Evolutionary conservation across 2,329 filamentous ascomycete species (phyloP), one percentile per base, ranked within the genome.

Genomic region (Aspergillus sp.): DNA sequence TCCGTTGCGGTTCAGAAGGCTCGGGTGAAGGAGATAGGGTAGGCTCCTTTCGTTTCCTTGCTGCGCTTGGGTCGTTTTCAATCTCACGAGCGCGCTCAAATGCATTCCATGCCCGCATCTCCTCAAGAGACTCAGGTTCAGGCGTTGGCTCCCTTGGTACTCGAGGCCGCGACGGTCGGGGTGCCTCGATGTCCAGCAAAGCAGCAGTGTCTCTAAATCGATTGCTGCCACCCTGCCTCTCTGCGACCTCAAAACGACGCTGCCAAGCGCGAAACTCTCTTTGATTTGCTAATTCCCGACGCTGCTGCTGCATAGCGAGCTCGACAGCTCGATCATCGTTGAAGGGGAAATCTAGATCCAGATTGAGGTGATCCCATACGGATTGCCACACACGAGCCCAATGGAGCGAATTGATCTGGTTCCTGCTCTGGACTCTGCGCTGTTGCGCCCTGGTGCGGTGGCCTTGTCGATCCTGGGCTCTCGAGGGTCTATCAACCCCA

Each of bases 381-480:
- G 91, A 91, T 72, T 94, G 90, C 94, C 94, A 97, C 50, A 96
- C 91, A 51, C 90, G 74, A 79, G 92, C 80, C 93, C 91, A 84
- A 81, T 88, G 76, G 79, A 87, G 67, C 43, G 82, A 82, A 57
- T 82, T 75, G 30, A 74, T 71, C 62, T 79, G 77, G 54, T 74
- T 77, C 17, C 73, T 72, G 61, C 67, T 79, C 56, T 80, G 76
- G 46, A 73, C 60, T 61, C 75, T 74, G 53, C 81, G 76, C 61
- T 77, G 79, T 59, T 82, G 79, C 31, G 76, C 80, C 53, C 81
- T 74, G 19, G 81, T 83, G 19, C 81, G 79, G 64, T 79, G 76
- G 60, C 72, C 83, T 79, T 69, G 86, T 78, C 64, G 83, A 81
- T 74, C 74, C 60, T 66, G 66, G 61, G 71, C 59, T 52, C 74